Percentiles rank a stretch among this genome's conserved stretches.
Evolutionary conservation across 2,329 filamentous ascomycete genomes (phyloP).

Genomic region (Endocalyx cinctus): DNA sequence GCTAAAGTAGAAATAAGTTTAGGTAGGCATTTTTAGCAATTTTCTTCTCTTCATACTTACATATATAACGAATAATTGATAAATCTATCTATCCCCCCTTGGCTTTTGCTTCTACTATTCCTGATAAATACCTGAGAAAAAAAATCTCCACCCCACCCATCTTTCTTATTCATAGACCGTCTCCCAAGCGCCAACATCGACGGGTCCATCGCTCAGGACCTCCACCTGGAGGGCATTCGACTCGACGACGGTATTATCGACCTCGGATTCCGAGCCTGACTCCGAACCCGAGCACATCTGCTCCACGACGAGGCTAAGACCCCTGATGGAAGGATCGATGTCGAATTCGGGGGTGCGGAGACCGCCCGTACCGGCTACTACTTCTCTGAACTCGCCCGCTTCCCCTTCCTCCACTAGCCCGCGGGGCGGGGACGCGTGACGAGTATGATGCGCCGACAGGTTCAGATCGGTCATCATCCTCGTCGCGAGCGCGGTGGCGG

Average conservation of each 20-base stretch:
- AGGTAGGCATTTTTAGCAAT: no score
- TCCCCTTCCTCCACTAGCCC: conserved; percentile 47
- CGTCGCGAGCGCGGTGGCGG: no score
- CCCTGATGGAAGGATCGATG: conserved; percentile 60
- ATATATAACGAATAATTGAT: no score
- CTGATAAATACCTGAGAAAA: no score
- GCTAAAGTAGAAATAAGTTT: no score
- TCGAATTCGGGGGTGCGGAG: conserved; percentile 72
- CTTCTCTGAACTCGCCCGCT: conserved; percentile 69
- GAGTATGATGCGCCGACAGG: no score
- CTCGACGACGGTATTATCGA: conserved; percentile 23
- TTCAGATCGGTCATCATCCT: no score
- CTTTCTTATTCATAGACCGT: conserved; percentile 14
- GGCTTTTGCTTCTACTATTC: no score
- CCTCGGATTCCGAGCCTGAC: conserved; percentile 24
- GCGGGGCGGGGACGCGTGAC: no score
- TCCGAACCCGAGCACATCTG: conserved; percentile 51
- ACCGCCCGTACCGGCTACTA: conserved; percentile 44
- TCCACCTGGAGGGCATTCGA: conserved; percentile 47
- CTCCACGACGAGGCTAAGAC: conserved; percentile 76
- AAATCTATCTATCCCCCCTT: no score
- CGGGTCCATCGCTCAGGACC: conserved; percentile 44
- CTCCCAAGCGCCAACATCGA: conserved; percentile 42
- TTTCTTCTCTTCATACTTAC: no score
- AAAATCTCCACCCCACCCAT: conserved; percentile 6